Conservation (phyloP, 2,329 filamentous ascomycete species). For the Periconia sp. region DNA sequence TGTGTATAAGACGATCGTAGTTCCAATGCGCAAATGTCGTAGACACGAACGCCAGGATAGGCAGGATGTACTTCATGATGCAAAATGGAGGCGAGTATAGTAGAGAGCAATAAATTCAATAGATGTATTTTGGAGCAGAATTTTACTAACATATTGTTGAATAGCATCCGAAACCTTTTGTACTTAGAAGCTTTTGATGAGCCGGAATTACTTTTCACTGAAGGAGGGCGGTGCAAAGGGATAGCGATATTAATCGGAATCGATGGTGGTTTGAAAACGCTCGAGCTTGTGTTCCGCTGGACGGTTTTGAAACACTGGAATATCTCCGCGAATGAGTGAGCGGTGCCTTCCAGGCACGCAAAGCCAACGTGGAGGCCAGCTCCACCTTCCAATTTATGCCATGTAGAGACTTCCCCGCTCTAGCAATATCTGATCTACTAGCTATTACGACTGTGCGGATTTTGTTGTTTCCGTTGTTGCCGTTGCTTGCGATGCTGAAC, state of each 20-base stretch:
- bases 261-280: slow-evolving; percentile 5
- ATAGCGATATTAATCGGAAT: slow-evolving; percentile 1
- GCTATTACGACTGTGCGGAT: neutral
- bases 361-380: neutral
- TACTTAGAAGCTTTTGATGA: too few relatives aligned
- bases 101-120: neutral
- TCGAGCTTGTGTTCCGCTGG: too few relatives aligned
- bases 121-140: neutral
- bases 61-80: slow-evolving; percentile 17
- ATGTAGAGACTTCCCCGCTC: neutral
- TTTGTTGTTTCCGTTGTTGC: neutral
- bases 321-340: slow-evolving; percentile 5
- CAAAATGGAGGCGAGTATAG: neutral
- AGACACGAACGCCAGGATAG: slow-evolving; percentile 12
- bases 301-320: too few relatives aligned
- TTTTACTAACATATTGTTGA: neutral
- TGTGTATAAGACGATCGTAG: slow-evolving; percentile 25
- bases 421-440: neutral
- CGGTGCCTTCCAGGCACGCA: neutral
- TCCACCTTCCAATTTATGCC: neutral
- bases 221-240: too few relatives aligned
- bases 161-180: too few relatives aligned
- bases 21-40: slow-evolving; percentile 22
- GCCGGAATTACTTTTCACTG: too few relatives aligned
- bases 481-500: neutral